Evolutionary conservation across 1,284 basidiomycete genomes (phyloP).

Genomic region (Afroboletus lepidellus): DNA sequence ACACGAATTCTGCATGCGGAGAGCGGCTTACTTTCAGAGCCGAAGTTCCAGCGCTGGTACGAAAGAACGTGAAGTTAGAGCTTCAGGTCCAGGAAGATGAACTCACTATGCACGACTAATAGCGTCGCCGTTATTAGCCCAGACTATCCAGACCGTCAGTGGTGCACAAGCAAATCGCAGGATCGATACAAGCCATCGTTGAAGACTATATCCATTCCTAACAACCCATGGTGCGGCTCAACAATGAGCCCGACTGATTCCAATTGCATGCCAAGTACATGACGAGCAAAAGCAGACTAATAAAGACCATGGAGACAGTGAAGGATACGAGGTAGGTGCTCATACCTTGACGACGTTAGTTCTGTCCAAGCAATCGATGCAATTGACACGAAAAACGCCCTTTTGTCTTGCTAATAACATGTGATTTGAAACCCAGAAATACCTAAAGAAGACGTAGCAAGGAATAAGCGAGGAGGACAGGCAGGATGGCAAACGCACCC

Average conservation of each 20-base stretch:
- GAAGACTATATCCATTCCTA: constrained; percentile 76
- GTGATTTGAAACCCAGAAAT: constrained; percentile 80
- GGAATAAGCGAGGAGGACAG: not conserved
- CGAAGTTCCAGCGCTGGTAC: constrained; percentile 76
- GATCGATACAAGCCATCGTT: constrained; percentile 66
- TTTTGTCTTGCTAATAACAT: constrained; percentile 77
- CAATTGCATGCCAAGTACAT: constrained; percentile 79
- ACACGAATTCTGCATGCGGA: not conserved
- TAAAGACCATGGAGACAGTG: constrained; percentile 3
- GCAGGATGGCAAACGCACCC: constrained; percentile 40
- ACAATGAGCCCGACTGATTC: constrained; percentile 73
- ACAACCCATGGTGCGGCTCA: constrained; percentile 47
- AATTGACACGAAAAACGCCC: constrained; percentile 85
- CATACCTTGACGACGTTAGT: constrained; percentile 86
- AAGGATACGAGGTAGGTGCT: constrained; percentile 2
- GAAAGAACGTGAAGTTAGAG: constrained; percentile 10
- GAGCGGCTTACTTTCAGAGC: constrained; percentile 71
- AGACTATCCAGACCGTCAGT: constrained; percentile 50
- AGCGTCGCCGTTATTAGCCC: constrained; percentile 95
- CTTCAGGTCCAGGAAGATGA: not conserved
- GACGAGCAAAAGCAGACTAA: constrained; percentile 87
- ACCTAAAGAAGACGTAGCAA: constrained; percentile 44
- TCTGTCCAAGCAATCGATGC: constrained; percentile 90
- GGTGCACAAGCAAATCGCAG: not conserved
- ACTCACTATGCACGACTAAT: constrained; percentile 84